Evolutionary conservation across 1,284 basidiomycete genomes (phyloP), one percentile per base, ranked within the genome.

Genomic region (Ceratorhiza oryzae-sativae): DNA sequence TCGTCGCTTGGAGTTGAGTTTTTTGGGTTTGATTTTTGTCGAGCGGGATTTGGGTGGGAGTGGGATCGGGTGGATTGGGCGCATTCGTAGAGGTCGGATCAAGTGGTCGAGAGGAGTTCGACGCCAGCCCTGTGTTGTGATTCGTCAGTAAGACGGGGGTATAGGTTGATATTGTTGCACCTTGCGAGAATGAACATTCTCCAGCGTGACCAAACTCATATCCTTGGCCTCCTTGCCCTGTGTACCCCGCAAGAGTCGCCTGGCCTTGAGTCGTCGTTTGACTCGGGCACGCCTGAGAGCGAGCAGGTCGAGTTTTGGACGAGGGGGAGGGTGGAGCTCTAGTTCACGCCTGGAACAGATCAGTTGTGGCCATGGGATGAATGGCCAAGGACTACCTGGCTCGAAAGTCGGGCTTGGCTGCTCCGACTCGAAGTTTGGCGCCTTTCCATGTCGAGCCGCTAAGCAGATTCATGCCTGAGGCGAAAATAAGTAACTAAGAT

Each of bases 371-470:
- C 9, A 34, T 20, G 20, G 46, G 18, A 53, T 36, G 10, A 23
- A 13, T 8, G n/a, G 41, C 25, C 23, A 45, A 45, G 23, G 4
- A 75, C 80, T 20, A 90, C 90, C 87, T 83, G 77, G 88, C 86
- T 5, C 79, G 79, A 77, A 84, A 93, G 78, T 93, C 88, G 0
- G 87, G 88, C 75, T 86, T 90, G 27, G 91, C 92, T 75, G 92
- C 90, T 6, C 91, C 91, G 41, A 93, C 84, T n/a, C 90, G 85
- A 34, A 93, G 80, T 75, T 89, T 91, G n/a, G 90, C 81, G 18
- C 92, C 91, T 80, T 92, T 93, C 90, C 90, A 93, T 1, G 86
- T 91, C 9, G 90, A 87, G 32, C 92, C 91, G 75, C 90, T 92
- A 8, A 93, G 83, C 3, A 87, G 77, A 76, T 88, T 92, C 79